Percentiles rank a stretch among this genome's conserved stretches.
These are phyloP conservation scores for Multifurca ochricompacta DNA, from an alignment of 768 basidiomycete genomes.

Conservation along the genomic window DNA sequence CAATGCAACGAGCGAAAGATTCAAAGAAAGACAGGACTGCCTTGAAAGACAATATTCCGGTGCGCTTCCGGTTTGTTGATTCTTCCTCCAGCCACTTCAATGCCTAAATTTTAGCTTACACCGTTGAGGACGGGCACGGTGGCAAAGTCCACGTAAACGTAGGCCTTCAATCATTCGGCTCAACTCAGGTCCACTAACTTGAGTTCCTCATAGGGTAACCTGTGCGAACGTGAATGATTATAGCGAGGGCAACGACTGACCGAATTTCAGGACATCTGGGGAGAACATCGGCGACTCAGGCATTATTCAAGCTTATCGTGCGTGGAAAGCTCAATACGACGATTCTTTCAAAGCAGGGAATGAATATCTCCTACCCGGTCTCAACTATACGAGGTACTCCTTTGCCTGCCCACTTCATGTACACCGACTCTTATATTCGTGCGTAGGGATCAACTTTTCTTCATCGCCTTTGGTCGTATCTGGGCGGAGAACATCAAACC, in stretches of 20 bases:
- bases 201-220: slow-evolving; percentile 48
- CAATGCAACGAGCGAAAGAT: slow-evolving; percentile 75
- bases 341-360: slow-evolving; percentile 47
- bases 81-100: background rate
- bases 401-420: background rate
- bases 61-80: slow-evolving; percentile 26
- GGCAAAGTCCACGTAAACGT: slow-evolving; percentile 82
- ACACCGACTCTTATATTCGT: background rate
- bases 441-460: slow-evolving; percentile 84
- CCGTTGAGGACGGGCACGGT: slow-evolving; percentile 79
- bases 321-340: slow-evolving; percentile 78
- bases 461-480: slow-evolving; percentile 82
- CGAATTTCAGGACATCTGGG: slow-evolving; percentile 60
- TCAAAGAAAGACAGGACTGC: slow-evolving; percentile 76
- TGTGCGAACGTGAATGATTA: slow-evolving; percentile 43
- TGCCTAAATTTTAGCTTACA: slow-evolving; percentile 46
- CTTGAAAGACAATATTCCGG: slow-evolving; percentile 89
- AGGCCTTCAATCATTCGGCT: slow-evolving; percentile 25
- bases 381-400: slow-evolving; percentile 61
- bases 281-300: slow-evolving; percentile 89
- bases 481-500: slow-evolving; percentile 82
- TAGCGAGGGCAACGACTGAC: background rate
- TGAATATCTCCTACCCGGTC: slow-evolving; percentile 75
- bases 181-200: slow-evolving; percentile 1
- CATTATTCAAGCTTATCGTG: slow-evolving; percentile 78